phyloP scores from a whole-genome alignment of 2,329 filamentous ascomycete species.

The Verticillium nonalfalfae region DNA sequence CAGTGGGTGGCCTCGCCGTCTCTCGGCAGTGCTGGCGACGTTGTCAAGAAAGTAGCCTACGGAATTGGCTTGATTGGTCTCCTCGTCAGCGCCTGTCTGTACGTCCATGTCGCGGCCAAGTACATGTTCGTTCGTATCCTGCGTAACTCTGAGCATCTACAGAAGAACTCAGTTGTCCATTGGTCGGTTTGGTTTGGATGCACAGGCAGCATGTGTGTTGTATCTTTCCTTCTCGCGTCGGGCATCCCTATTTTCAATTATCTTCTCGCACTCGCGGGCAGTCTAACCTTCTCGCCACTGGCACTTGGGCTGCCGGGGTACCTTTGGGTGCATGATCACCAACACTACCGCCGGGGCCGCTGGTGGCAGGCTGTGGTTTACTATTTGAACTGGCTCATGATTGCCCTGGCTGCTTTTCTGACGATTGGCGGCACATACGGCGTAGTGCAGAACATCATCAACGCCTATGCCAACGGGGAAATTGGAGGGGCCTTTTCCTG shows the following conservation, averaged over 20 bases:
- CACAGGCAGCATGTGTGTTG: slow-evolving; percentile 18
- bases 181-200: slow-evolving; percentile 29
- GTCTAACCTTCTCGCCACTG: slow-evolving; percentile 26
- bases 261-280: slow-evolving; percentile 21
- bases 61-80: slow-evolving; percentile 51
- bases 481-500: slow-evolving; percentile 42
- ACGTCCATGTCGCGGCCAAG: slow-evolving; percentile 30
- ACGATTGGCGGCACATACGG: slow-evolving; percentile 34
- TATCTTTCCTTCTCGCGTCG: slow-evolving; percentile 23
- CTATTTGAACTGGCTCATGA: slow-evolving; percentile 26
- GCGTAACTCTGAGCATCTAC: slow-evolving; percentile 26
- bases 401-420: slow-evolving; percentile 27
- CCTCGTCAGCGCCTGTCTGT: slow-evolving; percentile 33
- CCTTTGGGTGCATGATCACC: slow-evolving; percentile 28
- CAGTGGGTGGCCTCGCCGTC: slow-evolving; percentile 57
- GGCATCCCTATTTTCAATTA: slow-evolving; percentile 28
- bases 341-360: slow-evolving; percentile 20
- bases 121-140: slow-evolving; percentile 32
- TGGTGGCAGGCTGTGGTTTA: slow-evolving; percentile 19
- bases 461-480: slow-evolving; percentile 39
- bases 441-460: slow-evolving; percentile 42
- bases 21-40: slow-evolving; percentile 52
- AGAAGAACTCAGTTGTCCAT: slow-evolving; percentile 24
- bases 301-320: slow-evolving; percentile 26
- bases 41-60: slow-evolving; percentile 55